Conservation (phyloP, 2,329 filamentous ascomycete species). For the Arthrobotrys sinensis region DNA sequence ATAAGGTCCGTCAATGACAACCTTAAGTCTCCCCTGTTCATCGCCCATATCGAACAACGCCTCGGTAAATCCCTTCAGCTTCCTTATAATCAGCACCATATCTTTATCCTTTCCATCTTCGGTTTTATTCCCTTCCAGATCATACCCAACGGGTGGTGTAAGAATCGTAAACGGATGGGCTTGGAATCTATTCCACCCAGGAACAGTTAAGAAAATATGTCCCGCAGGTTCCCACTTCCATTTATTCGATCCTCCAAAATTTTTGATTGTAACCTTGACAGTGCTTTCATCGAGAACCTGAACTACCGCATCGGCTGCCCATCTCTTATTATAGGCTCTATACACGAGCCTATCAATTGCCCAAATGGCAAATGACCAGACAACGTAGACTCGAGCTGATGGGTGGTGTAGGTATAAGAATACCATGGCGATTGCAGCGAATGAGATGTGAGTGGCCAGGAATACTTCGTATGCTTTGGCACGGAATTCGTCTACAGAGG, state of each 20-base stretch:
- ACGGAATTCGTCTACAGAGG: constrained; percentile 73
- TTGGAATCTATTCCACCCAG: constrained; percentile 73
- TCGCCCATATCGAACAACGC: constrained; percentile 36
- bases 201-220: constrained; percentile 76
- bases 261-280: constrained; percentile 22
- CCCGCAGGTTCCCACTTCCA: constrained; percentile 73
- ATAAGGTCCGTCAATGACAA: constrained; percentile 77
- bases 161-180: constrained; percentile 79
- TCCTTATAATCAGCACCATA: constrained; percentile 73
- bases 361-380: constrained; percentile 73
- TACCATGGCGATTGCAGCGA: constrained; percentile 73
- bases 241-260: constrained; percentile 20
- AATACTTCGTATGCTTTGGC: constrained; percentile 77
- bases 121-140: constrained; percentile 15
- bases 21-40: constrained; percentile 65
- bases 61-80: constrained; percentile 74
- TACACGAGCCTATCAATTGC: constrained; percentile 73
- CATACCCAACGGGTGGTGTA: constrained; percentile 71
- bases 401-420: constrained; percentile 76
- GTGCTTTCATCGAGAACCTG: constrained; percentile 48
- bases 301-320: constrained; percentile 33
- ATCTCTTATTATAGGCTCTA: constrained; percentile 40
- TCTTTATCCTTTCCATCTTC: constrained; percentile 35
- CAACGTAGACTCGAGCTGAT: constrained; percentile 72
- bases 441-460: constrained; percentile 73